Conservation (phyloP, 2,329 filamentous ascomycete species). For the Fusarium redolens region DNA sequence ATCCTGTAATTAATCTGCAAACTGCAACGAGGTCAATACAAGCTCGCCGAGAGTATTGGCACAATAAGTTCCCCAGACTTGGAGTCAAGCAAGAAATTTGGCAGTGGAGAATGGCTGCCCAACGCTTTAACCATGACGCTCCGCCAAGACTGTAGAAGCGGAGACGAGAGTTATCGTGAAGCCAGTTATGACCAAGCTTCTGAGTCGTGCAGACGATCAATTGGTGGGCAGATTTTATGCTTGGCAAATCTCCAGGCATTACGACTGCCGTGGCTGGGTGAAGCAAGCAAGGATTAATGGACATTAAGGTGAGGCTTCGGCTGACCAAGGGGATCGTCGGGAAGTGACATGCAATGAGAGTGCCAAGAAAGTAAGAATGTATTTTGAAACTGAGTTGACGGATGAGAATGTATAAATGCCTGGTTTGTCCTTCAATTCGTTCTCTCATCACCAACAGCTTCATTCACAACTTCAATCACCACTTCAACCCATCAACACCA, state of each 20-base stretch:
- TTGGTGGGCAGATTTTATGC: constrained; percentile 6
- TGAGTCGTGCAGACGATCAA: constrained; percentile 26
- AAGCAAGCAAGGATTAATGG: neutral
- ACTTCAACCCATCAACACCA: neutral
- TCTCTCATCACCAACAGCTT: neutral
- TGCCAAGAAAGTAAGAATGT: constrained; percentile 9
- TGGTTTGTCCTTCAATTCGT: neutral
- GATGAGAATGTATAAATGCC: constrained; percentile 21
- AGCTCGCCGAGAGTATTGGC: constrained; percentile 1
- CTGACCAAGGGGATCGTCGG: constrained; percentile 14
- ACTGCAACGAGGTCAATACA: neutral
- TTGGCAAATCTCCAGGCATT: constrained; percentile 23
- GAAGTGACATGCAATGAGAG: neutral
- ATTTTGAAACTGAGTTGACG: neutral
- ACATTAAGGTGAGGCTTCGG: constrained; percentile 21
- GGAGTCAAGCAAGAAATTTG: constrained; percentile 4
- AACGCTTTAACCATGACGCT: constrained; percentile 29
- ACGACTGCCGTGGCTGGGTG: constrained; percentile 33
- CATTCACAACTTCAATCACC: neutral
- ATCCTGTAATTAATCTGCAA: too few species aligned
- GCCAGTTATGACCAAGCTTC: neutral
- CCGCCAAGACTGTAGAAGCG: constrained; percentile 23
- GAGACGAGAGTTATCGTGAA: neutral
- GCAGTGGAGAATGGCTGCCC: constrained; percentile 16
- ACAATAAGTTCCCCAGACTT: constrained; percentile 2